Evolutionary conservation across 164 flowering plant species (phyloP).

Genomic region (Macadamia tetraphylla): DNA sequence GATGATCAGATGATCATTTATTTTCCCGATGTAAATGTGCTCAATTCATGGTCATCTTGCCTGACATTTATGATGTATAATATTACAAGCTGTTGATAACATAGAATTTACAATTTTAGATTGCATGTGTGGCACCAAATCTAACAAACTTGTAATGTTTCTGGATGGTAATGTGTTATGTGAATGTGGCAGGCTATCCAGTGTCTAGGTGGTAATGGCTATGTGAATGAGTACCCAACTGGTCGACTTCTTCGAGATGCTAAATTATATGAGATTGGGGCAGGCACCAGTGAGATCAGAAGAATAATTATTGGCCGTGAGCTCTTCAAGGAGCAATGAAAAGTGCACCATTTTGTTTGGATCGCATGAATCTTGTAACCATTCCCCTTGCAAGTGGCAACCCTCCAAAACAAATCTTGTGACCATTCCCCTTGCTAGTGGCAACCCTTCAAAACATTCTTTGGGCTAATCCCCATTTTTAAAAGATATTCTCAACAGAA

Average conservation of each 20-base stretch:
- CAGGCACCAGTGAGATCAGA: constrained; percentile 97
- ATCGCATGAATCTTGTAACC: too few relatives aligned
- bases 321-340: constrained; percentile 65
- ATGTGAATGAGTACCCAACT: constrained; percentile 88
- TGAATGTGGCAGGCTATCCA: constrained; percentile 68
- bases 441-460: too few relatives aligned
- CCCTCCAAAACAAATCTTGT: too few relatives aligned
- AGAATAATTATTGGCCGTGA: constrained; percentile 91
- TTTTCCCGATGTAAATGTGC: not conserved
- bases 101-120: not conserved
- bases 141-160: not conserved
- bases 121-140: not conserved
- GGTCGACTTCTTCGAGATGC: constrained; percentile 98
- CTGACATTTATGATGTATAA: not conserved
- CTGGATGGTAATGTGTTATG: not conserved
- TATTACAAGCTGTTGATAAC: not conserved
- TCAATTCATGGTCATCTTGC: not conserved
- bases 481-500: too few relatives aligned
- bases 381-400: too few relatives aligned
- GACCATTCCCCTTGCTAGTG: too few relatives aligned
- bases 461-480: too few relatives aligned
- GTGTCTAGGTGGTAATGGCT: constrained; percentile 95
- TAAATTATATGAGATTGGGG: constrained; percentile 93
- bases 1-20: not conserved
- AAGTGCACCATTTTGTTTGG: not conserved